Base-by-base conservation (phyloP, 2,329 filamentous ascomycete genomes). In the Hypoxylon sp. region DNA sequence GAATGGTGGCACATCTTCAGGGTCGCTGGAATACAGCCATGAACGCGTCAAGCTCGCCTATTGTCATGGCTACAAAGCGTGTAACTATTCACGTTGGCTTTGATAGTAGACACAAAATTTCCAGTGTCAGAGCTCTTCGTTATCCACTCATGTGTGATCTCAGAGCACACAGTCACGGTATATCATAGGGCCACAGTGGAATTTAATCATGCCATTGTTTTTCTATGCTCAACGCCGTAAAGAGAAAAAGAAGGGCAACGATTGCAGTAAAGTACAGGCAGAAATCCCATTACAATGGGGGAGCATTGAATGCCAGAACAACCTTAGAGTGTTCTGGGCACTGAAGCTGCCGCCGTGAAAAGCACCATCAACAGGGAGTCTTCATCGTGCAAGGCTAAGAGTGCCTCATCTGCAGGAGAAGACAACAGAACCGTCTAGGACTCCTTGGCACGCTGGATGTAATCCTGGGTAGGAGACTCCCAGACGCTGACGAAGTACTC, bases 401-500 rank as follows among this genome's bases (percentile, higher is more conserved):
- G 17, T 21, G 18, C 5, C 7, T 20, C 17, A 7, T 40, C 4
- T 20, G 35, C 26, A 23, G 21, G 10, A 38, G 17, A 6, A 13
- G 37, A 13, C 13, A 13, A 17, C n/a, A 18, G 18, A 18, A 5
- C 3, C 10, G 5, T 23, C 21, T 41, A 24, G 4, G 29, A 72
- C 42, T 73, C 70, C 60, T 73, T 73, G 10, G 87, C 86, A 73
- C 86, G 88, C 63, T 92, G 89, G 52, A 88, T 80, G 69, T 93
- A 93, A 52, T 90, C 87, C 63, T 86, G 81, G 10, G 83, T 83
- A 0, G 89, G 88, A 23, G 84, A 87, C 75, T 92, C 90, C 71
- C 95, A 95, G 68, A 89, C 84, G 55, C 78, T 84, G 56, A 87
- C 82, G 70, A 99, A 96, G 76, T 95, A 97, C 20, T 84, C 84